Base-by-base conservation (phyloP, 257 asterid genomes). In the Gentiana dahurica region DNA sequence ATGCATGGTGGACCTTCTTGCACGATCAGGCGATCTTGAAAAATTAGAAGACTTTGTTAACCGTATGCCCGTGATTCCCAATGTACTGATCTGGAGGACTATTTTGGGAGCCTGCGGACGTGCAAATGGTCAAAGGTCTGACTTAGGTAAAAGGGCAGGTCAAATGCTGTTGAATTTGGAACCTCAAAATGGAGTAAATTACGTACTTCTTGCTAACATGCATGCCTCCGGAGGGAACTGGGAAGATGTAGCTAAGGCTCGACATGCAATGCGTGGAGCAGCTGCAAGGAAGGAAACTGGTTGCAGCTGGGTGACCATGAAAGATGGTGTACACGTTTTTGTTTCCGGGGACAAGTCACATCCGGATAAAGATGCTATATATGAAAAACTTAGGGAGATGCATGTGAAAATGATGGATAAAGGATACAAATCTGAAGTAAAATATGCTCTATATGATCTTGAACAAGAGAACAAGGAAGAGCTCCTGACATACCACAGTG, bases 301-400 rank as follows among this genome's bases (percentile, higher is more conserved):
- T 1, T 81, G 94, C 68, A 89, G 97, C 60, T 89, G 97, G 97
- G 97, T 89, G 2, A 74, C 72, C n/a, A 89, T 83, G 97, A 84
- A 75, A 65, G 95, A 81, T 12, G 93, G 95, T 38, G 69, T 90
- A 49, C 96, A 84, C 47, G 74, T 82, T 36, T 90, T 90, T 11
- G 78, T 81, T 10, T 75, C 95, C 6, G 89, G 95, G 12, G 96
- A 87, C 53, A 85, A 79, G 67, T 84, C 94, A 8, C 98, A 84
- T 49, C 83, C 82, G 0, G 84, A 82, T 12, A 71, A 52, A 58
- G 84, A 74, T 51, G 74, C 64, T 11, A 87, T 84, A 61, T 73
- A 82, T 60, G 67, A 66, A 53, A 90, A 84, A 62, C 84, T 79
- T 3, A 68, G 60, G 43, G 94, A 84, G 34, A 47, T 90, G 73